These are phyloP conservation scores for Nemania sp. DNA, from an alignment of 2,329 filamentous ascomycete genomes.

Conservation along the genomic window DNA sequence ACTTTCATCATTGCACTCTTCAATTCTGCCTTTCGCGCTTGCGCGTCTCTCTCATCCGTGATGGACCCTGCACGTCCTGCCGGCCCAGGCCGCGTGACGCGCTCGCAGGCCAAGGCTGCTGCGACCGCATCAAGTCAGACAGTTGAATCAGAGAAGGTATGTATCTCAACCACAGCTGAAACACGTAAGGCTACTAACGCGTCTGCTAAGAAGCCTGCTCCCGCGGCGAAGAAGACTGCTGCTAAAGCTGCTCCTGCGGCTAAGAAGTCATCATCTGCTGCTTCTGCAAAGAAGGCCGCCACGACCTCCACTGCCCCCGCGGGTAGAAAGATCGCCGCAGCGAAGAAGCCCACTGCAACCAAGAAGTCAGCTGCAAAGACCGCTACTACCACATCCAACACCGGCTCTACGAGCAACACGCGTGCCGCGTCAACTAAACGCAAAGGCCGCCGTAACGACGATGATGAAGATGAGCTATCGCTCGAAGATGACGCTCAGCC, in stretches of 20 bases:
- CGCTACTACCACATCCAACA: conserved; percentile 35
- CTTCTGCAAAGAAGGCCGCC: background rate
- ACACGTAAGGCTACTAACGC: background rate
- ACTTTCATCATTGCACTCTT: conserved; percentile 13
- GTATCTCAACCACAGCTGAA: too few relatives aligned
- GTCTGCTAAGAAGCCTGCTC: conserved; percentile 28
- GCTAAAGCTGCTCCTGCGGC: conserved; percentile 19
- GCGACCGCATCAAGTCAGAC: conserved; percentile 39
- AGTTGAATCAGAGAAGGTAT: too few relatives aligned
- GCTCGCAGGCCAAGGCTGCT: conserved; percentile 48
- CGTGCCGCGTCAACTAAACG: conserved; percentile 46
- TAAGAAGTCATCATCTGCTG: background rate
- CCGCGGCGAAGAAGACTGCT: conserved; percentile 45
- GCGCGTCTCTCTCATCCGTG: conserved; percentile 29
- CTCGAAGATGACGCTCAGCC: conserved; percentile 32
- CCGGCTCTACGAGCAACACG: conserved; percentile 16
- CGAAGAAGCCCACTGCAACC: conserved; percentile 30
- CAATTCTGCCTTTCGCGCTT: background rate
- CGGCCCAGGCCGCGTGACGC: conserved; percentile 64
- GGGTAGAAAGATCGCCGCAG: conserved; percentile 3
- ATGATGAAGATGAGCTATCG: conserved; percentile 49
- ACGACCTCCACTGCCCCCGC: background rate
- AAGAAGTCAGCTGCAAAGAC: conserved; percentile 41
- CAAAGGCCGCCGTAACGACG: conserved; percentile 58
- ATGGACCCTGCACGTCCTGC: conserved; percentile 60